Conservation (phyloP, 2,329 filamentous ascomycete species). For the Nakataea oryzae region DNA sequence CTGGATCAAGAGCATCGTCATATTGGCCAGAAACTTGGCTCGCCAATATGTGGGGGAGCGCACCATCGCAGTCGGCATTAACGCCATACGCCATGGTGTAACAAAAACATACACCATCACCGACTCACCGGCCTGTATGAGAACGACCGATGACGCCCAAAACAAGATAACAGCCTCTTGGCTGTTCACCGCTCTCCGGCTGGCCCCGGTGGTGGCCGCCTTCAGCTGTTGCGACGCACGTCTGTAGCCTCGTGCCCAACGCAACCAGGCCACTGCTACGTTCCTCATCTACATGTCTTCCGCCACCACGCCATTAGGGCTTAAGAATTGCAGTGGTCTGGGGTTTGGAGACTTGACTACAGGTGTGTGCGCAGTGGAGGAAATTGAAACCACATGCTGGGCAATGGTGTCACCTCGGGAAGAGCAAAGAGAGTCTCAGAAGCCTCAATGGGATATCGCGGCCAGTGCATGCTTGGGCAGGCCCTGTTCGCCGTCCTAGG, state of each 20-base stretch:
- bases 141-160: background rate
- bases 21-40: background rate
- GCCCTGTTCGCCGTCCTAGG: background rate
- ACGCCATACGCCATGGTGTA: too few species aligned
- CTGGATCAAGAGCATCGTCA: background rate
- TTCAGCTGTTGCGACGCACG: background rate
- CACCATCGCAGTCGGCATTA: too few species aligned
- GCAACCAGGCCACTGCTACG: background rate
- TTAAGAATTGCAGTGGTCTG: background rate
- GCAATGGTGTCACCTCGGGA: background rate
- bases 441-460: background rate
- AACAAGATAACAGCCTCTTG: too few species aligned
- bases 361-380: background rate
- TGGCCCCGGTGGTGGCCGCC: background rate
- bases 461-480: background rate
- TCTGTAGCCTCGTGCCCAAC: background rate
- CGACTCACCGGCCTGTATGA: background rate
- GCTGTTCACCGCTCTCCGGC: background rate
- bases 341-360: background rate
- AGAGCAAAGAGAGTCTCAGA: background rate
- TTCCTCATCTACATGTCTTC: background rate
- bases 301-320: background rate
- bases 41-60: too few species aligned
- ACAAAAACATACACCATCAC: background rate
- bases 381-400: background rate